Base-by-base conservation (phyloP, 306 rosid genomes). In the Spatholobus suberectus region DNA sequence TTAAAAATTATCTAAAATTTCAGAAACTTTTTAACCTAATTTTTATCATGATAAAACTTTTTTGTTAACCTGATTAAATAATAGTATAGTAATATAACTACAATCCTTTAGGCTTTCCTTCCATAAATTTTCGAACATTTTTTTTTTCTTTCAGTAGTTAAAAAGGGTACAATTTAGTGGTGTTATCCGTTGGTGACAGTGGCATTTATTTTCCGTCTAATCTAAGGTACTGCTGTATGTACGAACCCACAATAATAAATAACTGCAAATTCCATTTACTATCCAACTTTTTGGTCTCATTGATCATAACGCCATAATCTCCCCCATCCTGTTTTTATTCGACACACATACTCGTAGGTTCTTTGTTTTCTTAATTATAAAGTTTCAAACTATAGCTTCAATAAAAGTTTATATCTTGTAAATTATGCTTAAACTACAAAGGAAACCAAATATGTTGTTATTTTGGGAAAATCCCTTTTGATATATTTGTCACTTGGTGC, bases 181-280 rank as follows among this genome's bases (percentile, higher is more conserved):
- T 10, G 38, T 13, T 26, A 12, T 26, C n/a, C 8, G 10, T 15
- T 8, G 29, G 18, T 13, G 13, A 38, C 70, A 76, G 4, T 24
- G 70, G 8, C 24, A 76, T 76, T 76, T 43, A 76, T 61, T 76
- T 72, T 75, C 4, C 1, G 57, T 58, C 47, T 44, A n/a, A n/a
- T 76, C 61, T 11, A 0, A 62, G 5, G 46, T 26, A 43, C 32
- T 59, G 59, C 14, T 38, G 24, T 9, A 18, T 5, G 8, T 37
- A 57, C 27, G 40, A 26, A 71, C 58, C 47, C 29, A 37, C 54
- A 55, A 21, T 43, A 71, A 46, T 43, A 71, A 46, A 71, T 71
- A 71, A 15, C 76, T 47, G 76, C 61, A 46, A 27, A 71, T 71
- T 27, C 41, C 76, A 71, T 71, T 47, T 47, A 27, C 24, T 47